Base-by-base conservation (phyloP, 2,329 filamentous ascomycete genomes). In the Nannizziopsis barbatae region DNA sequence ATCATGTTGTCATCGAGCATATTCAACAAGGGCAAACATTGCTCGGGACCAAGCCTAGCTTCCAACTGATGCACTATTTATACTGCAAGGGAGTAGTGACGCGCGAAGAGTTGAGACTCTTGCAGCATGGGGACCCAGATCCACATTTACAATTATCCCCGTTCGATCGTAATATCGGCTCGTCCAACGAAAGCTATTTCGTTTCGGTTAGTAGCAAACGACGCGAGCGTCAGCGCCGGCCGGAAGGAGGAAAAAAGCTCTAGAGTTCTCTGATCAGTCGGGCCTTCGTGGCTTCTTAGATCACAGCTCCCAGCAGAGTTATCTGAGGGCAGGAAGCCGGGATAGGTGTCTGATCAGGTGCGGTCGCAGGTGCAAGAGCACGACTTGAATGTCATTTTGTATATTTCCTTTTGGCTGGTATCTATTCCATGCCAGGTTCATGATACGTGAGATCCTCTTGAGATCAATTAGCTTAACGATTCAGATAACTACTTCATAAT, bases 51-150 rank as follows among this genome's bases (percentile, higher is more conserved):
- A 60, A 64, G 39, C 62, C 67, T 5, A 68, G 69, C 51, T 69
- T 71, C 42, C 64, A 66, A 50, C 57, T 71, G 11, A 70, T 71
- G 68, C 65, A 64, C 45, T 70, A 70, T 56, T 62, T 72, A 48
- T 71, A 68, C 52, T 61, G 60, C 14, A 53, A 61, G 45, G 60
- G 65, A 27, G 60, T 72, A 45, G 71, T 72, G 51, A 65, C 60
- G 10, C 63, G 65, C 14, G 64, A 65, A 11, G 65, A 71, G 51
- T 66, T 71, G 53, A 71, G 68, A 54, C 60, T 64, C 18, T 62
- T 69, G 52, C 69, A 72, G 53, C 56, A 42, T 15, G 37, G 10
- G n/a, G 45, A 40, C 20, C 36, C 36, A 2, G 38, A 46, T 31
- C 22, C 27, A 27, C 18, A 37, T 14, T 27, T 27, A 27, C 64